Conservation (phyloP, 2,329 filamentous ascomycete genomes). For the Phaeomoniella chlamydospora region DNA sequence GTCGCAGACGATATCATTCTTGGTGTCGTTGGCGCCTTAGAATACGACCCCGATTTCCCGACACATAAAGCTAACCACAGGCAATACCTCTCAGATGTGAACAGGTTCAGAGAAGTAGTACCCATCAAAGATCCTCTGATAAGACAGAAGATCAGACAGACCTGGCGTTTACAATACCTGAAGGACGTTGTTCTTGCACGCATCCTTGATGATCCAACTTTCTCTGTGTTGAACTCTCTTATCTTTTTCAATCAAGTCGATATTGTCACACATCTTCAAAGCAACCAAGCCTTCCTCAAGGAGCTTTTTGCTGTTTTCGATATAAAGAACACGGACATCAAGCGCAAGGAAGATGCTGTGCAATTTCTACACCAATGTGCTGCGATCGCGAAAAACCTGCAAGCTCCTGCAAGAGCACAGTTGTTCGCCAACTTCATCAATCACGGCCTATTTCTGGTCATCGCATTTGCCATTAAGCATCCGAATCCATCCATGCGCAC, state of each 20-base stretch:
- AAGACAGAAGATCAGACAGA: conserved; percentile 85
- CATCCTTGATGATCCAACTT: conserved; percentile 94
- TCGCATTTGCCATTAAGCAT: conserved; percentile 81
- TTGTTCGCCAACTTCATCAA: conserved; percentile 83
- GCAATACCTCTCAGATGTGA: conserved; percentile 77
- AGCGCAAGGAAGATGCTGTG: conserved; percentile 83
- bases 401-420: conserved; percentile 63
- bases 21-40: conserved; percentile 85
- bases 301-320: conserved; percentile 82
- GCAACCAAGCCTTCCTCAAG: conserved; percentile 60
- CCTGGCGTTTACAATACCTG: conserved; percentile 87
- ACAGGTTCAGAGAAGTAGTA: conserved; percentile 91
- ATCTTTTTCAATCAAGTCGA: conserved; percentile 99
- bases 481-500: conserved; percentile 73
- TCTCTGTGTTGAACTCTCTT: conserved; percentile 89
- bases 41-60: conserved; percentile 97
- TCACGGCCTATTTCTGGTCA: conserved; percentile 75
- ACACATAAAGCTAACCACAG: conserved; percentile 95
- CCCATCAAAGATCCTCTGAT: conserved; percentile 72
- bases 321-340: conserved; percentile 45
- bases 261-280: conserved; percentile 88
- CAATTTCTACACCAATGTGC: conserved; percentile 96
- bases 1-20: conserved; percentile 81
- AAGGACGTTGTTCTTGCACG: conserved; percentile 96
- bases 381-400: conserved; percentile 83